Evolutionary conservation across 2,329 filamentous ascomycete species (phyloP).

Genomic region (Fusarium burgessii): DNA sequence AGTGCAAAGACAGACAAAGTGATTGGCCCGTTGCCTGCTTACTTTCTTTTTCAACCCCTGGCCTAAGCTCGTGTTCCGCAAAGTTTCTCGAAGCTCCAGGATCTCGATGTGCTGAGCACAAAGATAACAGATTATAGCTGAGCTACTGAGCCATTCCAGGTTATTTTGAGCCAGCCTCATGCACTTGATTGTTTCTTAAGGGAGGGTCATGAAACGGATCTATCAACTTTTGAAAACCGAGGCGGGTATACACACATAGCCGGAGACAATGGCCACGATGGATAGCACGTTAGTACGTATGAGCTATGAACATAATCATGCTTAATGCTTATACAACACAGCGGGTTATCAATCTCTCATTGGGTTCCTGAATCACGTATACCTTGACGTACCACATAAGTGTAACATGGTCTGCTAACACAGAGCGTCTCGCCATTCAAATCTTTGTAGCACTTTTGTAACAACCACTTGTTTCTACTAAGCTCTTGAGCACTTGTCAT

Average conservation of each 20-base stretch:
- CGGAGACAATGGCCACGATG: neutral
- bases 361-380: constrained; percentile 12
- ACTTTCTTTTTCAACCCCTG: constrained; percentile 1
- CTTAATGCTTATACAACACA: neutral
- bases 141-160: constrained; percentile 14
- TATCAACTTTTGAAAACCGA: constrained; percentile 4
- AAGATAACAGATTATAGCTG: constrained; percentile 6
- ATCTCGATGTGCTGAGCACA: constrained; percentile 11
- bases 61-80: constrained; percentile 6
- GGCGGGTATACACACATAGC: constrained; percentile 3
- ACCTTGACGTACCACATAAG: constrained; percentile 7
- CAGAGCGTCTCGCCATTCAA: constrained; percentile 28
- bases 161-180: constrained; percentile 35
- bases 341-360: neutral
- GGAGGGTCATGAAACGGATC: constrained; percentile 24
- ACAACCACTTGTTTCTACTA: constrained; percentile 2
- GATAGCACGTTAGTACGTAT: neutral
- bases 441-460: constrained; percentile 35
- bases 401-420: constrained; percentile 30
- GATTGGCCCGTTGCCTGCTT: neutral
- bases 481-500: constrained; percentile 5
- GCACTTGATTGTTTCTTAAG: constrained; percentile 13
- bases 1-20: constrained; percentile 6
- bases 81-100: constrained; percentile 32
- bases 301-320: neutral